These are phyloP conservation scores for Grosmannia huntii DNA, from an alignment of 2,329 filamentous ascomycete genomes.

Conservation along the genomic window DNA sequence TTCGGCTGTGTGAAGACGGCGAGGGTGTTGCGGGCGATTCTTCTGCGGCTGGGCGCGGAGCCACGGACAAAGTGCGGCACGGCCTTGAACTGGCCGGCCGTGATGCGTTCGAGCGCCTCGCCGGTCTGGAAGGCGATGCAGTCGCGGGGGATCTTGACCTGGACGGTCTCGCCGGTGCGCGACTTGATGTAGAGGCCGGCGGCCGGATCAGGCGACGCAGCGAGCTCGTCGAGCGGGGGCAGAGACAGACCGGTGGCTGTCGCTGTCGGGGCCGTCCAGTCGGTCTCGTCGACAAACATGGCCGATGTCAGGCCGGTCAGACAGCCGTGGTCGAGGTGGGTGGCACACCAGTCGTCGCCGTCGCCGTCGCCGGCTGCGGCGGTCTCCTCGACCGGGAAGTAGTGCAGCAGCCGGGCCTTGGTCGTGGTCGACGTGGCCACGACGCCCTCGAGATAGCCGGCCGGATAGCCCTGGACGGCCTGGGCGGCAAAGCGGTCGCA, in stretches of 20 bases:
- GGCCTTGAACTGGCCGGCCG: constrained; percentile 78
- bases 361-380: constrained; percentile 43
- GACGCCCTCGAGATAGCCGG: constrained; percentile 73
- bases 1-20: constrained; percentile 98
- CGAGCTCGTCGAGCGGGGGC: constrained; percentile 54
- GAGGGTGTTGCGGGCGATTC: constrained; percentile 71
- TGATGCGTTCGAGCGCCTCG: constrained; percentile 83
- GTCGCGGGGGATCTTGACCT: constrained; percentile 82
- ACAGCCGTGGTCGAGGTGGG: constrained; percentile 83
- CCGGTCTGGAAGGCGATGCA: constrained; percentile 95
- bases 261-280: neutral
- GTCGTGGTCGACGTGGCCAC: constrained; percentile 77
- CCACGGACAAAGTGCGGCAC: constrained; percentile 93
- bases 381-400: constrained; percentile 51
- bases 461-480: constrained; percentile 64
- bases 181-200: constrained; percentile 93
- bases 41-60: constrained; percentile 34
- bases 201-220: constrained; percentile 63
- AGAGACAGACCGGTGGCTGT: constrained; percentile 20
- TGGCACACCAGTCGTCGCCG: constrained; percentile 91
- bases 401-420: constrained; percentile 85
- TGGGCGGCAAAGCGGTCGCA: constrained; percentile 75
- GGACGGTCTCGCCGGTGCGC: constrained; percentile 67
- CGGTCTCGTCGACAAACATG: constrained; percentile 82
- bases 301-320: constrained; percentile 87